Percentiles rank a stretch among this genome's conserved stretches.
These are phyloP conservation scores for Dysphania ambrosioides DNA, from an alignment of 148 eudicot species.

Conservation along the genomic window DNA sequence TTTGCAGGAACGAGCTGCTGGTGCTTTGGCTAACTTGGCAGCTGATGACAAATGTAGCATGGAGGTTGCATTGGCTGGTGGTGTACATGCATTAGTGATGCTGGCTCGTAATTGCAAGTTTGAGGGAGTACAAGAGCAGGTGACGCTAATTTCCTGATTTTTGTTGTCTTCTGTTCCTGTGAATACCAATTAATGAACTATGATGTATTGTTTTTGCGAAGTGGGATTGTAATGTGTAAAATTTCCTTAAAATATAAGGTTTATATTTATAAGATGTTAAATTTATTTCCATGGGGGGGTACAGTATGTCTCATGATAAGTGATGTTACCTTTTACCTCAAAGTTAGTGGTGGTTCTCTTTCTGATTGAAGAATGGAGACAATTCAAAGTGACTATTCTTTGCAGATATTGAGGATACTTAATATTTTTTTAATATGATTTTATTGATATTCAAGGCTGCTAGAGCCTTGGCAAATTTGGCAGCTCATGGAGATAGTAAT, in stretches of 20 bases:
- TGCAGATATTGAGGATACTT: conserved; percentile 6
- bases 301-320: background rate
- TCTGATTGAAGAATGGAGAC: background rate
- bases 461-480: conserved; percentile 96
- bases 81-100: conserved; percentile 88
- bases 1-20: conserved; percentile 97
- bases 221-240: conserved; percentile 5
- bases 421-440: background rate
- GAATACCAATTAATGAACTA: conserved; percentile 6
- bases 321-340: background rate
- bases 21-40: conserved; percentile 96
- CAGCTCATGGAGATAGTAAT: conserved; percentile 98
- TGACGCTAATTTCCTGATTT: conserved; percentile 20
- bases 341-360: background rate
- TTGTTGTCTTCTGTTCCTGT: background rate
- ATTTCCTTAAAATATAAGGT: background rate
- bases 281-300: background rate
- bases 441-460: conserved; percentile 69
- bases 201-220: background rate
- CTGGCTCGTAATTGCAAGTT: conserved; percentile 79
- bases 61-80: conserved; percentile 87
- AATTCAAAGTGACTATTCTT: too few species aligned
- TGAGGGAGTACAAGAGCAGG: conserved; percentile 99
- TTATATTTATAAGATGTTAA: background rate
- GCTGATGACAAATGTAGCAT: conserved; percentile 98